These are phyloP conservation scores for Colletotrichum lindemuthianum DNA, from an alignment of 2,329 filamentous ascomycete species.

Conservation along the genomic window DNA sequence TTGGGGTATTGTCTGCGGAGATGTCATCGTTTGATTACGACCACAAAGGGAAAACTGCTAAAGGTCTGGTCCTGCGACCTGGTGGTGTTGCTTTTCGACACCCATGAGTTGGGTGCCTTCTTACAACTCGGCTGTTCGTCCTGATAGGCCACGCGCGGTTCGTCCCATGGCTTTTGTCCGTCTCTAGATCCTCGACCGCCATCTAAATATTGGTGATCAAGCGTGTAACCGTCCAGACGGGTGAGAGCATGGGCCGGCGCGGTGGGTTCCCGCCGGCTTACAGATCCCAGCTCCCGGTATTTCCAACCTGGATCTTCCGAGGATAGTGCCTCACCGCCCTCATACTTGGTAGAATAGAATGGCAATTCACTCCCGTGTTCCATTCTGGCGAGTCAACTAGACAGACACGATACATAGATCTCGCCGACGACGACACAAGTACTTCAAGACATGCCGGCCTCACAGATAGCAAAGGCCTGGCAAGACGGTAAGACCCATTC, in stretches of 20 bases:
- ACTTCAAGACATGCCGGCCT: conserved; percentile 18
- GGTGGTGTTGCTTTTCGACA: neutral
- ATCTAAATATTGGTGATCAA: neutral
- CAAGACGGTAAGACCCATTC: neutral
- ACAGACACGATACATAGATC: conserved; percentile 21
- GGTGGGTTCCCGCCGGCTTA: neutral
- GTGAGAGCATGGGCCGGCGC: conserved; percentile 6
- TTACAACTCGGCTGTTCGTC: neutral
- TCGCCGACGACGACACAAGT: conserved; percentile 3
- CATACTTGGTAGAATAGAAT: neutral
- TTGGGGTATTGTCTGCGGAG: neutral
- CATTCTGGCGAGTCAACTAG: neutral
- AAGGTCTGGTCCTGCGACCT: no score
- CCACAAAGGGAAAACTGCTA: no score
- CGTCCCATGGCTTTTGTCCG: conserved; percentile 5
- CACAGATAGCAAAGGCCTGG: neutral
- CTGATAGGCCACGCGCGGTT: neutral
- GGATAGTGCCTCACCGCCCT: neutral
- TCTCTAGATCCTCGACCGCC: neutral
- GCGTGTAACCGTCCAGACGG: conserved; percentile 1
- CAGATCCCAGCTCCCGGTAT: neutral
- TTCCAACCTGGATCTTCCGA: no score
- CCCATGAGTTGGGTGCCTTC: conserved; percentile 6
- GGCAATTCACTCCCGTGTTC: neutral
- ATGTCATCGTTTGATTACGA: neutral